phyloP scores from a whole-genome alignment of 2,329 filamentous ascomycete genomes.

The Colletotrichum echinochloae region DNA sequence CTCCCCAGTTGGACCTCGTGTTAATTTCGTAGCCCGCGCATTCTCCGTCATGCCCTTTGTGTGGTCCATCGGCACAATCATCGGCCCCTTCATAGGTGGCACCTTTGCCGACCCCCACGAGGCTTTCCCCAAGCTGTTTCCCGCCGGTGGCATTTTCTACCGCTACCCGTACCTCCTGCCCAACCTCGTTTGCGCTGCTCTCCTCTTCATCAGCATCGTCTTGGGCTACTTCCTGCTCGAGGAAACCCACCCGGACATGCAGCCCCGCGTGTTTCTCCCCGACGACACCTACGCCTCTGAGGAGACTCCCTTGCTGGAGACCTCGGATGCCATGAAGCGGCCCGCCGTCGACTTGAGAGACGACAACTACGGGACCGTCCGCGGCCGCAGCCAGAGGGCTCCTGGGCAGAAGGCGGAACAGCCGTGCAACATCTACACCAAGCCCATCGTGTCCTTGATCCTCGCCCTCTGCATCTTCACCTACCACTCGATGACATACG shows the following conservation, averaged over 20 bases:
- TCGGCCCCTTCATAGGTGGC: slow-evolving; percentile 89
- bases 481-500: slow-evolving; percentile 95
- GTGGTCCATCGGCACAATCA: slow-evolving; percentile 90
- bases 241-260: slow-evolving; percentile 79
- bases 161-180: slow-evolving; percentile 89
- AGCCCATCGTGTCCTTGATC: slow-evolving; percentile 79
- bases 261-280: slow-evolving; percentile 50
- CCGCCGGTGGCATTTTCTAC: slow-evolving; percentile 76
- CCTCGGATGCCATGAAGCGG: slow-evolving; percentile 79
- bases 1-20: slow-evolving; percentile 1
- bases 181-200: slow-evolving; percentile 82
- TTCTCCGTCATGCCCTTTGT: slow-evolving; percentile 96
- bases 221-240: slow-evolving; percentile 84
- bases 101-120: slow-evolving; percentile 83
- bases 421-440: slow-evolving; percentile 61
- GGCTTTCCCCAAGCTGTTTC: slow-evolving; percentile 79
- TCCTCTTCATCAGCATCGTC: slow-evolving; percentile 83
- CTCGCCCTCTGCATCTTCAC: slow-evolving; percentile 90
- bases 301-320: slow-evolving; percentile 80
- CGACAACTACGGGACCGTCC: slow-evolving; percentile 85
- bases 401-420: slow-evolving; percentile 49
- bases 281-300: slow-evolving; percentile 65
- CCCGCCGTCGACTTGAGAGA: slow-evolving; percentile 78
- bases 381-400: slow-evolving; percentile 52
- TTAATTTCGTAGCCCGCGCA: slow-evolving; percentile 72